These are phyloP conservation scores for Suhomyces wounanorum DNA, from an alignment of 1,139 yeast species.

Conservation along the genomic window DNA sequence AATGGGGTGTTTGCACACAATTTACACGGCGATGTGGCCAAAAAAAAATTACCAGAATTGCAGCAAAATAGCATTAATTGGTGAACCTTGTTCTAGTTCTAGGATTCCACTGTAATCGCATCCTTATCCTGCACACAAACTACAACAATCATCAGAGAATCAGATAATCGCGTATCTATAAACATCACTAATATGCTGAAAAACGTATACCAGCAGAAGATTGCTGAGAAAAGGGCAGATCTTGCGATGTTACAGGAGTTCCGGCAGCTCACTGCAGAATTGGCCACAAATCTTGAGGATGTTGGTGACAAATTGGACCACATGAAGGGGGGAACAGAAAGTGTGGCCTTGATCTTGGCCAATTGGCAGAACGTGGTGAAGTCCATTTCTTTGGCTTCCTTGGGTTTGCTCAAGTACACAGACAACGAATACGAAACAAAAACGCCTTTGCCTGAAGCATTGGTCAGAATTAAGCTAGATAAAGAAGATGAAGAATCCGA, in stretches of 20 bases:
- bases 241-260: constrained; percentile 54
- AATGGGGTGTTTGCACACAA: no score
- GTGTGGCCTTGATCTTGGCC: constrained; percentile 55
- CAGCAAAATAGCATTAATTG: no score
- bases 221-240: constrained; percentile 53
- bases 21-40: no score
- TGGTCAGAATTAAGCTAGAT: constrained; percentile 64
- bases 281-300: constrained; percentile 50
- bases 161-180: neutral
- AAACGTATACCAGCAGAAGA: constrained; percentile 29
- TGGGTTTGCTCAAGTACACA: constrained; percentile 52
- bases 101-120: no score
- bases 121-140: constrained; percentile 1
- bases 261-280: constrained; percentile 45
- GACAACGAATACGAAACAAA: constrained; percentile 46
- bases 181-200: constrained; percentile 16
- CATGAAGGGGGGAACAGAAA: constrained; percentile 60
- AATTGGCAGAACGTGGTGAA: constrained; percentile 73
- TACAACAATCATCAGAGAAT: neutral
- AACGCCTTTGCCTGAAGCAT: constrained; percentile 51
- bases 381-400: constrained; percentile 67
- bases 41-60: no score
- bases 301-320: constrained; percentile 51
- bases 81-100: no score
- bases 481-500: constrained; percentile 28